Base-by-base conservation (phyloP, 805 yeast genomes). In the Ogataea ramenticola region DNA sequence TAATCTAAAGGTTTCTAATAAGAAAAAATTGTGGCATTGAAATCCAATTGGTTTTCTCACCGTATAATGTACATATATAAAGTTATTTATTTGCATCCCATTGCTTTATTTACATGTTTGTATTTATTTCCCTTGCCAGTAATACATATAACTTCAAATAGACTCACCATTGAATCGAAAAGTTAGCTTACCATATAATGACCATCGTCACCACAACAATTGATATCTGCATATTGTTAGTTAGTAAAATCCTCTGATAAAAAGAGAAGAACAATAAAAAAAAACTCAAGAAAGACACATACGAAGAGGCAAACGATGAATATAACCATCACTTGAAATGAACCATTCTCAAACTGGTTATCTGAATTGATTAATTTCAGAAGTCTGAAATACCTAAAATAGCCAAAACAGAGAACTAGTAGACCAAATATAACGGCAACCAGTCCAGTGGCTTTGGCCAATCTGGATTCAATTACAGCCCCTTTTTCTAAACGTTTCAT, bases 391-490 rank as follows among this genome's bases (percentile, higher is more conserved):
- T 71, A 78, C 34, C 84, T 55, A 2, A 58, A 21, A 4, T 62
- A 51, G 0, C 82, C 84, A 50, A 70, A 53, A 0, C 68, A 3
- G 11, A 75, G 57, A 3, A 74, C 63, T 2, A 66, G 16, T 3
- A 77, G 63, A 0, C 79, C 79, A 20, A 70, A 45, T 0, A 61
- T 39, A 1, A 77, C 60, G 47, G 75, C 71, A 4, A 64, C 24
- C 1, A 49, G 43, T 0, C 64, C 46, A 2, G 56, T 48, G 15
- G 74, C 57, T 46, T 75, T 65, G 49, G 75, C 68, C 40, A 80
- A 58, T 50, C 77, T 82, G 0, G 78, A 61, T 4, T 76, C 67
- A 7, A 74, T 77, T 10, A 79, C 66, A 0, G 82, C 83, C 9
- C 75, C 66, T 1, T 80, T 64, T 4, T 74, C 61, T 42, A 78